phyloP scores from a whole-genome alignment of 2,329 filamentous ascomycete genomes.

The Endoconidiophora laricicola region DNA sequence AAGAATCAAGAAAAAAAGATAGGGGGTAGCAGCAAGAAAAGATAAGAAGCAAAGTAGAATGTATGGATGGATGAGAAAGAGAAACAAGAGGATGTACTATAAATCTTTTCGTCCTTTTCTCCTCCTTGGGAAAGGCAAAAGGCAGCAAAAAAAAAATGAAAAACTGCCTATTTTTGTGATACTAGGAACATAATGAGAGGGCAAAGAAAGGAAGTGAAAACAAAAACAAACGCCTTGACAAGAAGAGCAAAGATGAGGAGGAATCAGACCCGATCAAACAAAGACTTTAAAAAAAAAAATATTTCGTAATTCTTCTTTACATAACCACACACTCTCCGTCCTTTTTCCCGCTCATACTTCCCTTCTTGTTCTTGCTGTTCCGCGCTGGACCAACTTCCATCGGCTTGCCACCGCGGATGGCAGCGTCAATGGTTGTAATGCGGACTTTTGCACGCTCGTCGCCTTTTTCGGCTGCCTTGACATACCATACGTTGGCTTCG shows the following conservation, averaged over 20 bases:
- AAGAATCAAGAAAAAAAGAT: background rate
- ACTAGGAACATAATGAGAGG: background rate
- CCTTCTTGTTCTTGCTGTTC: conserved; percentile 33
- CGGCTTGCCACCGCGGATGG: conserved; percentile 43
- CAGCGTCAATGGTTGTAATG: conserved; percentile 70
- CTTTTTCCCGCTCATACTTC: conserved; percentile 18
- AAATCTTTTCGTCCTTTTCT: too few species aligned
- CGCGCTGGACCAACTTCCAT: conserved; percentile 38
- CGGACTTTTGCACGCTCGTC: conserved; percentile 81
- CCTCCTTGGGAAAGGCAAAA: too few species aligned
- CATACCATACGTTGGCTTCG: conserved; percentile 96
- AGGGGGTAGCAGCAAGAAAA: too few species aligned
- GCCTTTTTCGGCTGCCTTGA: conserved; percentile 81
- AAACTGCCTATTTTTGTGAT: background rate
- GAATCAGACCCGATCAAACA: too few species aligned
- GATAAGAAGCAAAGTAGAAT: too few species aligned
- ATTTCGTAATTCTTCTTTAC: conserved; percentile 22
- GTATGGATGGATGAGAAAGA: too few species aligned
- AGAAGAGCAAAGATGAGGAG: too few species aligned
- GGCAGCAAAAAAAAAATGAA: background rate
- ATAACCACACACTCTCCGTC: conserved; percentile 36
- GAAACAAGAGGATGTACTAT: too few species aligned
- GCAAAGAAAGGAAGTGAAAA: background rate
- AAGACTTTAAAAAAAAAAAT: background rate
- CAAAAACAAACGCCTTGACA: too few species aligned